Percentiles rank a stretch among this genome's conserved stretches.
Evolutionary conservation across 1,284 basidiomycete species (phyloP).

Genomic region (Moniliophthora roreri): DNA sequence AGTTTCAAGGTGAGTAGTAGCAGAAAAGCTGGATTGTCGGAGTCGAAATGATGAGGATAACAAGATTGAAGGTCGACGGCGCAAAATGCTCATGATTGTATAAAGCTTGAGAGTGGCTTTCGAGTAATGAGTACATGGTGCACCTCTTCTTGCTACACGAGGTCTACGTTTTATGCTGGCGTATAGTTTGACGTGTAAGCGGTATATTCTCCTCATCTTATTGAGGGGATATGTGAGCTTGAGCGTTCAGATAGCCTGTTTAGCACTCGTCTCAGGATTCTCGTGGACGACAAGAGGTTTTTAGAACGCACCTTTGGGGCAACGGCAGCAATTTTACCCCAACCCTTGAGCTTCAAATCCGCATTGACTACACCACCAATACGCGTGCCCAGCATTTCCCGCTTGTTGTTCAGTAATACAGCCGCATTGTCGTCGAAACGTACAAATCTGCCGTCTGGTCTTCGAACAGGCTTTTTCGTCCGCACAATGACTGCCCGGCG

Average conservation of each 20-base stretch:
- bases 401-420: conserved; percentile 94
- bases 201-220: no score
- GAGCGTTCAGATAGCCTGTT: neutral
- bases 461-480: conserved; percentile 77
- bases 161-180: no score
- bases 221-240: no score
- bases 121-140: no score
- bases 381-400: conserved; percentile 94
- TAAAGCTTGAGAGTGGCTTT: no score
- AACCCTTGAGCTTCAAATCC: conserved; percentile 88
- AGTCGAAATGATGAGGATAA: no score
- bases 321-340: conserved; percentile 92
- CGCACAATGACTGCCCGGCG: conserved; percentile 94
- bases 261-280: neutral
- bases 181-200: no score
- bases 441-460: conserved; percentile 86
- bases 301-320: conserved; percentile 79
- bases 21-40: no score
- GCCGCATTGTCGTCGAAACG: conserved; percentile 99
- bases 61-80: no score
- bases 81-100: no score
- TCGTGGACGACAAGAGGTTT: neutral
- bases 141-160: no score
- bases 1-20: no score
- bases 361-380: conserved; percentile 93